A percentile compares a stretch with the other conserved stretches of the same genome.
Conservation (phyloP, 23 red algal species). For the Gracilaria gracilis region DNA sequence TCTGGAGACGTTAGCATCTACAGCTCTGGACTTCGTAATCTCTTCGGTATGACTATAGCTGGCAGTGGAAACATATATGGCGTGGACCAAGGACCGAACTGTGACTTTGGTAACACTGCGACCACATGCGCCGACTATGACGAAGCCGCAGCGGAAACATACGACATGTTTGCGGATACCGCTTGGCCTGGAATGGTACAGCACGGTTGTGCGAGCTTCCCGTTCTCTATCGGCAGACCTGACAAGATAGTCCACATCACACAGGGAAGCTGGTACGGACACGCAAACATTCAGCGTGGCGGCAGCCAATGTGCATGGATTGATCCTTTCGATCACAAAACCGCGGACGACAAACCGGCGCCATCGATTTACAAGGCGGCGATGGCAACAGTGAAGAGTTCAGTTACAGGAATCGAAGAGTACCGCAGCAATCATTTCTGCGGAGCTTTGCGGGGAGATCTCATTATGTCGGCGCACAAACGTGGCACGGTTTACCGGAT, state of each 20-base stretch:
- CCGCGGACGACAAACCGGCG: constrained; percentile 22
- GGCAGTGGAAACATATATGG: constrained; percentile 40
- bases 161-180: neutral
- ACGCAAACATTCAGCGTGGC: constrained; percentile 46
- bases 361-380: constrained; percentile 35
- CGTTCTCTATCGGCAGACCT: constrained; percentile 5
- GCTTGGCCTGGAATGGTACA: constrained; percentile 27
- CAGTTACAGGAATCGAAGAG: constrained; percentile 62
- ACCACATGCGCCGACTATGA: constrained; percentile 38
- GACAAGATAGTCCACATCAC: constrained; percentile 49
- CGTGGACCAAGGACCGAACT: constrained; percentile 57
- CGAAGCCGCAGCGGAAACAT: constrained; percentile 14
- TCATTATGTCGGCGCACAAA: constrained; percentile 50
- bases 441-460: constrained; percentile 6
- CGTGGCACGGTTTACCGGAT: constrained; percentile 18
- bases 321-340: constrained; percentile 44
- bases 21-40: constrained; percentile 53
- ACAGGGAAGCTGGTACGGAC: constrained; percentile 48
- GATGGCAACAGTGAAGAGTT: constrained; percentile 41
- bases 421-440: constrained; percentile 43
- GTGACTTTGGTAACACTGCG: constrained; percentile 35
- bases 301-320: constrained; percentile 37
- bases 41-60: constrained; percentile 58
- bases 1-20: constrained; percentile 66
- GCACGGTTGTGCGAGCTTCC: constrained; percentile 22